These are phyloP conservation scores for Penicillium herquei DNA, from an alignment of 495 filamentous ascomycete species.

Conservation along the genomic window DNA sequence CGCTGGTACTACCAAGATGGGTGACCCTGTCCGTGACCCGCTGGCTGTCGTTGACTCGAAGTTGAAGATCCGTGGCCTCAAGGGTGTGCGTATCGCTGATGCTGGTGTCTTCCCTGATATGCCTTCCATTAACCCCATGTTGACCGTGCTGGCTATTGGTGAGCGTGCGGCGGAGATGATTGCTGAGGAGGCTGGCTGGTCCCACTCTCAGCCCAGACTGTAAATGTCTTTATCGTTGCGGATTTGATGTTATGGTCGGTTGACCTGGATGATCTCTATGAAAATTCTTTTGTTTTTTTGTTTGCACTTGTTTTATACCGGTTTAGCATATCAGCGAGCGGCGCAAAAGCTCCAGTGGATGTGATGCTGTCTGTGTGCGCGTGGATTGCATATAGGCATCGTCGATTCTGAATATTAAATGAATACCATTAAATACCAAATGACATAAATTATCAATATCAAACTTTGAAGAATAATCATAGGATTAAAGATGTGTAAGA, in stretches of 20 bases:
- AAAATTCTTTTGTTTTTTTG: slow-evolving; percentile 11
- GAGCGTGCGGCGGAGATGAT: slow-evolving; percentile 65
- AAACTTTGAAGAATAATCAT: background rate
- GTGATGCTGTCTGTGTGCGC: background rate
- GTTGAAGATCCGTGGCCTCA: slow-evolving; percentile 55
- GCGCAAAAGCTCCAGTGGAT: slow-evolving; percentile 8
- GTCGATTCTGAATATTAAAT: background rate
- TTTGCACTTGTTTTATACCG: slow-evolving; percentile 2
- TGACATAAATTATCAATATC: background rate
- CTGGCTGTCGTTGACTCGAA: slow-evolving; percentile 64
- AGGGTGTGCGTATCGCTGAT: slow-evolving; percentile 62
- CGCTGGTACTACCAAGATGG: slow-evolving; percentile 86
- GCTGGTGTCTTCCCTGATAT: slow-evolving; percentile 69
- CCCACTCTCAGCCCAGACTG: slow-evolving; percentile 48
- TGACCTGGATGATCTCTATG: slow-evolving; percentile 7
- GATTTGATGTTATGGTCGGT: too few species aligned
- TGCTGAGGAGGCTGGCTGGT: slow-evolving; percentile 61
- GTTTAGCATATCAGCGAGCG: slow-evolving; percentile 28
- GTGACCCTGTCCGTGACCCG: slow-evolving; percentile 58
- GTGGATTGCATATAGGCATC: background rate
- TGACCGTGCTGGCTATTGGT: slow-evolving; percentile 63
- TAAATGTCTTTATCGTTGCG: slow-evolving; percentile 13
- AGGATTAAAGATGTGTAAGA: too few species aligned
- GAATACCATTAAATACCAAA: background rate
- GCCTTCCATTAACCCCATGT: slow-evolving; percentile 65